These are phyloP conservation scores for Biscogniauxia mediterranea DNA, from an alignment of 2,329 filamentous ascomycete species.

Conservation along the genomic window DNA sequence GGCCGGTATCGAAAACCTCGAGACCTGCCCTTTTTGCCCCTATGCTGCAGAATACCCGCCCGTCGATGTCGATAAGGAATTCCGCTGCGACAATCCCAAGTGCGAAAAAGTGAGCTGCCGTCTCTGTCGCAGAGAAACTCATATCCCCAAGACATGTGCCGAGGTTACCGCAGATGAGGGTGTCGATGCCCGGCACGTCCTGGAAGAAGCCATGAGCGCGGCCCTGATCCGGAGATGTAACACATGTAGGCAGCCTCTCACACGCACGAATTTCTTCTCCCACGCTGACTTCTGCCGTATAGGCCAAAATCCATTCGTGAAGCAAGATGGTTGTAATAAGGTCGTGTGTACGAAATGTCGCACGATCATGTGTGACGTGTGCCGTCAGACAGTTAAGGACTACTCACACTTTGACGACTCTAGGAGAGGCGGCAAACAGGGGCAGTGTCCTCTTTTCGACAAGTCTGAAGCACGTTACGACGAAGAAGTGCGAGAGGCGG, in stretches of 20 bases:
- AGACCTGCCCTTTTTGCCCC: conserved; percentile 77
- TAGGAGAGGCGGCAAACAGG: conserved; percentile 43
- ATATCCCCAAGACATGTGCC: conserved; percentile 70
- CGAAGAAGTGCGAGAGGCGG: conserved; percentile 61
- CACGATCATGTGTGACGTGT: conserved; percentile 67
- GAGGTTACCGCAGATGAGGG: conserved; percentile 62
- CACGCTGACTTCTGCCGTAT: neutral
- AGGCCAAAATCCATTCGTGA: conserved; percentile 74
- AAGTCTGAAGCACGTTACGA: conserved; percentile 58
- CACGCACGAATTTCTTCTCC: neutral
- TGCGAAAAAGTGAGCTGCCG: conserved; percentile 67
- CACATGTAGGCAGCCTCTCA: conserved; percentile 42
- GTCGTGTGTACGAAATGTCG: conserved; percentile 67
- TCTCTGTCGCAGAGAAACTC: conserved; percentile 65
- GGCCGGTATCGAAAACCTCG: conserved; percentile 70
- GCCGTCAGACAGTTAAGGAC: conserved; percentile 57
- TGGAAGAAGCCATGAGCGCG: conserved; percentile 83
- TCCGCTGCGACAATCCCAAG: conserved; percentile 64
- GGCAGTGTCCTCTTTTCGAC: conserved; percentile 69
- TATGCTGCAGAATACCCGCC: conserved; percentile 73
- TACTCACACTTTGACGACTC: conserved; percentile 70
- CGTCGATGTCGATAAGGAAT: conserved; percentile 67
- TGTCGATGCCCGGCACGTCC: conserved; percentile 58
- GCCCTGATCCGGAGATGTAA: conserved; percentile 78
- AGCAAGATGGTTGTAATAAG: conserved; percentile 79